Evolutionary conservation across 2,329 filamentous ascomycete species (phyloP).

Genomic region (Diaporthe ilicicola): DNA sequence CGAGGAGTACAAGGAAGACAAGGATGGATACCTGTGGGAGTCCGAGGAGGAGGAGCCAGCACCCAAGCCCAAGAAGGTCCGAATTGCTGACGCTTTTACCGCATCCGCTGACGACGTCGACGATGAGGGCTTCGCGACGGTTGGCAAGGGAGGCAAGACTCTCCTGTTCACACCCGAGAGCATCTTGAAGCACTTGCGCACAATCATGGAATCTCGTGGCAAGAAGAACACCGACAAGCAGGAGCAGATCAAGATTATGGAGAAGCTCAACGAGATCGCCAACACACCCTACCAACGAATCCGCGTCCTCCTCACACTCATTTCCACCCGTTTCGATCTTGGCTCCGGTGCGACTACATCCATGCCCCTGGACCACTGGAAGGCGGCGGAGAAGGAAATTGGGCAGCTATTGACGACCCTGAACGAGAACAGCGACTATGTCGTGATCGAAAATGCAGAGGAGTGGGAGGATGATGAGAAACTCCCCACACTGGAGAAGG

Average conservation of each 20-base stretch:
- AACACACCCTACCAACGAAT: conserved; percentile 93
- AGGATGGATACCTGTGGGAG: conserved; percentile 83
- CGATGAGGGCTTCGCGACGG: conserved; percentile 87
- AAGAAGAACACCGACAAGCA: conserved; percentile 98
- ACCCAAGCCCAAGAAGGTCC: conserved; percentile 61
- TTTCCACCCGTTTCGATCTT: conserved; percentile 94
- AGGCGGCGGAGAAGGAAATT: conserved; percentile 89
- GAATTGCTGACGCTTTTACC: conserved; percentile 54
- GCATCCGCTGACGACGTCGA: conserved; percentile 63
- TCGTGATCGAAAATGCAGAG: conserved; percentile 91
- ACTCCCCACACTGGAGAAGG: conserved; percentile 75
- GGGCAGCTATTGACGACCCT: conserved; percentile 79
- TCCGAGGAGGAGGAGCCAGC: conserved; percentile 77
- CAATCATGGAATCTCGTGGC: conserved; percentile 93
- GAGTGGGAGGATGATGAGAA: conserved; percentile 99
- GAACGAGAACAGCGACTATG: conserved; percentile 79
- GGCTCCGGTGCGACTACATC: conserved; percentile 78
- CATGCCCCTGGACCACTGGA: conserved; percentile 98
- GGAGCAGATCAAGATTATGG: conserved; percentile 97
- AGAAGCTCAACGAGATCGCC: conserved; percentile 91
- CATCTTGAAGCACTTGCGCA: conserved; percentile 95
- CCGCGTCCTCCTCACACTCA: conserved; percentile 87
- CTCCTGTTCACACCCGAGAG: conserved; percentile 95
- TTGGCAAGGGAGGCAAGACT: conserved; percentile 88
- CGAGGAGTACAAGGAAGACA: conserved; percentile 84